Base-by-base conservation (phyloP, 129 eudicot genomes). In the Ambrosia trifida region DNA sequence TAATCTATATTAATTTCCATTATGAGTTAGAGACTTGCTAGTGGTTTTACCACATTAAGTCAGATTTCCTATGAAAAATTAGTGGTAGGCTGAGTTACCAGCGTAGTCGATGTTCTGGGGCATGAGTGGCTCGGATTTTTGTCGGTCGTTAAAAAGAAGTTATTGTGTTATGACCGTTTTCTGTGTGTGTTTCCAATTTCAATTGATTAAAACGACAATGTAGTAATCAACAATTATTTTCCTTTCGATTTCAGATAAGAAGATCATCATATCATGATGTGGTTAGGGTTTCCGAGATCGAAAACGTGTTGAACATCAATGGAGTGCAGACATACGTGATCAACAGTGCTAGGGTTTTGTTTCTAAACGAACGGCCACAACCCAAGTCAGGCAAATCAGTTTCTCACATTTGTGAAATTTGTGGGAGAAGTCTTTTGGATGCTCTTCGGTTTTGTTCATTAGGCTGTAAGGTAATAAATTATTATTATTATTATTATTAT, bases 301-400 rank as follows among this genome's bases (percentile, higher is more conserved):
- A 94, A 50, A 85, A 78, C 33, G 93, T 80, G 24, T 53, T 94
- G 80, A 90, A 94, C 46, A 89, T 85, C 58, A 71, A 84, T 72
- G 98, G 96, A 68, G 96, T 94, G 1, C 98, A 94, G 65, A 94
- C 98, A 0, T 94, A 94, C 73, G 96, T 89, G n/a, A 94, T 94
- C 73, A 94, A 94, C 82, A 87, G 96, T 70, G 98, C 98, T 0
- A 89, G 96, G 79, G 98, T 94, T 33, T 70, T 94, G 83, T 94
- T 94, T 72, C 68, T 94, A 64, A 94, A 94, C 69, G 95, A 94
- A 65, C 84, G 98, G 78, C 98, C 98, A 14, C 98, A 94, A 61
- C 98, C 96, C 0, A 94, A 89, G 66, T 81, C 90, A 49, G 88
- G 95, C 5, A 94, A 94, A 79, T 90, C 89, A 10, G 95, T 89